Base-by-base conservation (phyloP, 164 flowering plant species). In the Chimonanthus salicifolius region DNA sequence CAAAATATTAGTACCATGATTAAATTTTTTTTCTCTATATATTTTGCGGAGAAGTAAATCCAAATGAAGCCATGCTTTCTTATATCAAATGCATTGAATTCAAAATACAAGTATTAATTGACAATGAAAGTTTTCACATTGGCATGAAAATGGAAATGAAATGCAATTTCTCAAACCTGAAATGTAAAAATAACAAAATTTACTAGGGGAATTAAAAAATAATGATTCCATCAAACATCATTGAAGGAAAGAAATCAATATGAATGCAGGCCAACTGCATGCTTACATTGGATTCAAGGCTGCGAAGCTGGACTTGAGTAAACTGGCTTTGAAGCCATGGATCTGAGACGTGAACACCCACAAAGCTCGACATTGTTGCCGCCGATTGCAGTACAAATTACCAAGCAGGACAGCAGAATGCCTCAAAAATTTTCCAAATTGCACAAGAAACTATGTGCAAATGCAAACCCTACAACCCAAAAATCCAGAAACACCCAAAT, bases 261-360 rank as follows among this genome's bases (percentile, higher is more conserved):
- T 62, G 21, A 62, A 62, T 33, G 65, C 20, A 62, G 65, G n/a
- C n/a, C 33, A 62, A 62, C 20, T 10, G 33, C n/a, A 33, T 0
- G 45, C 76, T 80, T 71, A 89, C 95, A 75, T 83, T 87, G 60
- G 95, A 84, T 83, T 87, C 84, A 72, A 90, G 86, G 70, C 84
- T 67, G 1, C 89, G 88, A 71, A 90, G 85, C 80, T 89, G 91
- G 64, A 90, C 92, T 77, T 90, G 92, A 11, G 91, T 90, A 83
- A 90, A 90, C 64, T 90, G 95, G 80, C 88, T 87, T 43, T 90
- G 92, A 60, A 90, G 89, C 92, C 89, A 86, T 80, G 86, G 88
- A 87, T 90, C 95, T 51, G 91, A 88, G 66, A 90, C 91, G 64
- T 84, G 3, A 13, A 90, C 91, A 58, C 92, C 95, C 64, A 77